Percentiles rank a stretch among this genome's conserved stretches.
These are phyloP conservation scores for Mycena epipterygia DNA, from an alignment of 768 basidiomycete species.

Conservation along the genomic window DNA sequence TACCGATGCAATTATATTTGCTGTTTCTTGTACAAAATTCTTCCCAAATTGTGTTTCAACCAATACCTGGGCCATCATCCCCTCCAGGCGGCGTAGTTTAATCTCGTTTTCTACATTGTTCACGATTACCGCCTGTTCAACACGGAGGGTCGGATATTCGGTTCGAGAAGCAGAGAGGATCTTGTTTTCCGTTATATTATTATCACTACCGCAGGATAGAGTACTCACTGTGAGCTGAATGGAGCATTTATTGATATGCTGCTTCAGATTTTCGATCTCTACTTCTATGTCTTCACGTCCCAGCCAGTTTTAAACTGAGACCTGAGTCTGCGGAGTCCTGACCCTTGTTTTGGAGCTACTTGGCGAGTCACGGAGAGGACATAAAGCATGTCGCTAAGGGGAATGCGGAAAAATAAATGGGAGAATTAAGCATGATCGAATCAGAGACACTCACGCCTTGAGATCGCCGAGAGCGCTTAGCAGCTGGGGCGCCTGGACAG, in stretches of 20 bases:
- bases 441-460: slow-evolving; percentile 21
- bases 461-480: slow-evolving; percentile 18
- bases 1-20: background rate
- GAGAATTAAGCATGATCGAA: too few relatives aligned
- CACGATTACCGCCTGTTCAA: slow-evolving; percentile 18
- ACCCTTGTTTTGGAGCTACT: background rate
- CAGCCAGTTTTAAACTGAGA: slow-evolving; percentile 26
- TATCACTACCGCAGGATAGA: background rate
- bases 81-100: slow-evolving; percentile 19
- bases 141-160: slow-evolving; percentile 5
- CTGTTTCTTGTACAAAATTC: background rate
- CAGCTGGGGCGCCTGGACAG: slow-evolving; percentile 16
- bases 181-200: slow-evolving; percentile 5
- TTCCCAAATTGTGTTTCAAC: slow-evolving; percentile 7
- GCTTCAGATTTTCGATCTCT: slow-evolving; percentile 13
- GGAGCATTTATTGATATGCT: slow-evolving; percentile 24
- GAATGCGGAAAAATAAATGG: background rate
- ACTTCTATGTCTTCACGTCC: slow-evolving; percentile 26
- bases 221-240: slow-evolving; percentile 27
- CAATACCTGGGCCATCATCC: slow-evolving; percentile 22
- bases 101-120: slow-evolving; percentile 21
- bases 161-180: slow-evolving; percentile 24
- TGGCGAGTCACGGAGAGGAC: background rate
- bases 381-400: slow-evolving; percentile 20
- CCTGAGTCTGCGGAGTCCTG: background rate